Evolutionary conservation across 2,329 filamentous ascomycete species (phyloP).

Genomic region (Stenocarpella maydis): DNA sequence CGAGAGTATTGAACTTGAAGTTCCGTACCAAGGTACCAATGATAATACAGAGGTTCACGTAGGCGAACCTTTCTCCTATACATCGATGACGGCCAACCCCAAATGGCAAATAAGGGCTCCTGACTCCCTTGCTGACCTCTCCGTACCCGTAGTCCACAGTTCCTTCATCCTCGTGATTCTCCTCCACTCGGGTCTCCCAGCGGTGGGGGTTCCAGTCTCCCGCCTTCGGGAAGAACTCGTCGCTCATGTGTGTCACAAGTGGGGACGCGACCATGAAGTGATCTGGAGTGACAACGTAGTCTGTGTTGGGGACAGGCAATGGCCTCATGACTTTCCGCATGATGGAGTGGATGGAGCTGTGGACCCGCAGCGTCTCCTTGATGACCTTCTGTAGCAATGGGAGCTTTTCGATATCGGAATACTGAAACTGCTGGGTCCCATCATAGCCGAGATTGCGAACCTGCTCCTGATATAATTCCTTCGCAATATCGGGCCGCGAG

Average conservation of each 20-base stretch:
- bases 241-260: constrained; percentile 53
- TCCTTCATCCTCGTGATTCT: not conserved
- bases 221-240: constrained; percentile 63
- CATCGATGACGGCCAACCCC: constrained; percentile 77
- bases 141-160: constrained; percentile 35
- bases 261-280: constrained; percentile 54
- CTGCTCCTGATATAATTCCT: constrained; percentile 81
- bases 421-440: constrained; percentile 59
- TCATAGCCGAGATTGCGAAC: constrained; percentile 54
- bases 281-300: constrained; percentile 64
- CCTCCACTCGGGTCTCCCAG: constrained; percentile 22
- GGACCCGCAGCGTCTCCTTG: constrained; percentile 76
- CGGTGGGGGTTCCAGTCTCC: constrained; percentile 31
- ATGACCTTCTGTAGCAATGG: constrained; percentile 70
- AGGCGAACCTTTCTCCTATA: constrained; percentile 80
- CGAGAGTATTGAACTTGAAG: constrained; percentile 66
- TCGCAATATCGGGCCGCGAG: constrained; percentile 76
- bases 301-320: constrained; percentile 64
- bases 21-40: constrained; percentile 68
- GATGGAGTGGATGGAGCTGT: constrained; percentile 77
- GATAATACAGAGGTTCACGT: constrained; percentile 73
- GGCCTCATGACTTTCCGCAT: constrained; percentile 77
- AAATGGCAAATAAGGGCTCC: constrained; percentile 62
- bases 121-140: constrained; percentile 35
- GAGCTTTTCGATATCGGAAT: constrained; percentile 66